These are phyloP conservation scores for Naganishia sp. DNA, from an alignment of 1,284 basidiomycete genomes.

Conservation along the genomic window DNA sequence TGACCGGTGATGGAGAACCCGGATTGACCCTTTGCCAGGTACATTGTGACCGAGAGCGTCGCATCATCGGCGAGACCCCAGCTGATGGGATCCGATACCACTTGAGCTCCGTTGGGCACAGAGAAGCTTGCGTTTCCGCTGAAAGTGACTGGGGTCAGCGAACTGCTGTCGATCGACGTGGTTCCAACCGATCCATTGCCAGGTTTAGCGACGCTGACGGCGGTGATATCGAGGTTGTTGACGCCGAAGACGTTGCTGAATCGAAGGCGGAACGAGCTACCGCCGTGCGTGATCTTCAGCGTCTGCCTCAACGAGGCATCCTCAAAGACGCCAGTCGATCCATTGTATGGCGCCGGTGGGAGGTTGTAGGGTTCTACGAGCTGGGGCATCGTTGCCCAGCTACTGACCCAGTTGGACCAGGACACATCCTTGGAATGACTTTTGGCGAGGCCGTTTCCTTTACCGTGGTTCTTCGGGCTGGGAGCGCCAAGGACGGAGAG, in stretches of 20 bases:
- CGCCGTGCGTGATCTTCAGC: conserved; percentile 55
- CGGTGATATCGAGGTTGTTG: conserved; percentile 56
- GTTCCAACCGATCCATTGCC: conserved; percentile 51
- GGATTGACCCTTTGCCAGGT: conserved; percentile 55
- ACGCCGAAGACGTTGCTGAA: conserved; percentile 59
- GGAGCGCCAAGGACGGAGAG: conserved; percentile 11
- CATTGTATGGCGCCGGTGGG: conserved; percentile 29
- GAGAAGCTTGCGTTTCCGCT: conserved; percentile 54
- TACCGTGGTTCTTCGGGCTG: conserved; percentile 3
- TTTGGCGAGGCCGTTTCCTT: conserved; percentile 6
- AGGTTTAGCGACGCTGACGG: conserved; percentile 56
- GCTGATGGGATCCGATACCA: conserved; percentile 55
- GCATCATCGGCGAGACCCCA: conserved; percentile 13
- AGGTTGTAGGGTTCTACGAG: conserved; percentile 27
- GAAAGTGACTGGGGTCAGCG: conserved; percentile 19
- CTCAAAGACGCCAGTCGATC: conserved; percentile 47
- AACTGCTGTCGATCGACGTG: conserved; percentile 4
- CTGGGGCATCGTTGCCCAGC: conserved; percentile 28
- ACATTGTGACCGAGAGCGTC: conserved; percentile 42
- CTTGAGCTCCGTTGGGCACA: conserved; percentile 58
- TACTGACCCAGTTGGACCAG: conserved; percentile 25
- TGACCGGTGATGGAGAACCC: conserved; percentile 57
- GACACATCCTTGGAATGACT: conserved; percentile 1
- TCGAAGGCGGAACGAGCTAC: conserved; percentile 55
- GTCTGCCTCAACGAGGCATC: conserved; percentile 61